Percentiles rank a stretch among this genome's conserved stretches.
These are phyloP conservation scores for Lipomyces starkeyi DNA, from an alignment of 805 yeast genomes.

Conservation along the genomic window DNA sequence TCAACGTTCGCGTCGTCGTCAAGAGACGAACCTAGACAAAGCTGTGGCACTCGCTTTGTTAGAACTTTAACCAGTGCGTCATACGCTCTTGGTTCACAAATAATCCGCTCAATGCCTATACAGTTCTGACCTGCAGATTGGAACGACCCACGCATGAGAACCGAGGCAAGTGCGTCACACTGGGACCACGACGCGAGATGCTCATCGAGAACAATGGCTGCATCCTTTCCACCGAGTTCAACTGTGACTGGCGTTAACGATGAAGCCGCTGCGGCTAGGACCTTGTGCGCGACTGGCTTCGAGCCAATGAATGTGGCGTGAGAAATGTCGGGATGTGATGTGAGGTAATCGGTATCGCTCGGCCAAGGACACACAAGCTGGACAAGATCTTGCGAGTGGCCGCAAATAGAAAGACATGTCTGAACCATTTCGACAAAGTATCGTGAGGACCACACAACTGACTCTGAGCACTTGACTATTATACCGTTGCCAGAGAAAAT, in stretches of 20 bases:
- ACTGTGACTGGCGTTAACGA: slow-evolving; percentile 93
- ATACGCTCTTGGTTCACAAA: slow-evolving; percentile 75
- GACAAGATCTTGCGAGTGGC: slow-evolving; percentile 78
- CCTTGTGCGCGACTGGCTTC: slow-evolving; percentile 90
- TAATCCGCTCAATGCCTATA: slow-evolving; percentile 94
- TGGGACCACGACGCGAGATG: slow-evolving; percentile 25
- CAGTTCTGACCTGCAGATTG: slow-evolving; percentile 98
- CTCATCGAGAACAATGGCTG: slow-evolving; percentile 85
- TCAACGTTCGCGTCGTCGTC: slow-evolving; percentile 81
- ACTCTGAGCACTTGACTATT: slow-evolving; percentile 92
- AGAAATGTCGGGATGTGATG: slow-evolving; percentile 78
- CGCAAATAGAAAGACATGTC: slow-evolving; percentile 73
- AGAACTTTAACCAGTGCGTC: slow-evolving; percentile 64
- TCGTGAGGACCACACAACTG: slow-evolving; percentile 92
- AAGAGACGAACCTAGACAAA: slow-evolving; percentile 87
- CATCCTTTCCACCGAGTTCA: slow-evolving; percentile 96
- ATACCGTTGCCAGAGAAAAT: slow-evolving; percentile 91
- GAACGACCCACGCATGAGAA: slow-evolving; percentile 91
- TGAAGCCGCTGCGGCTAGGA: slow-evolving; percentile 79
- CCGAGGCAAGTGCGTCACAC: slow-evolving; percentile 65
- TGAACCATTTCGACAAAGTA: slow-evolving; percentile 76
- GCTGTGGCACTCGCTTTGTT: slow-evolving; percentile 58
- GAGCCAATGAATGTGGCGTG: slow-evolving; percentile 97
- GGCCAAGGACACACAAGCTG: slow-evolving; percentile 92
- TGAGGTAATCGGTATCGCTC: slow-evolving; percentile 81